Conservation (phyloP, 805 yeast species). For the Yarrowia sp. region DNA sequence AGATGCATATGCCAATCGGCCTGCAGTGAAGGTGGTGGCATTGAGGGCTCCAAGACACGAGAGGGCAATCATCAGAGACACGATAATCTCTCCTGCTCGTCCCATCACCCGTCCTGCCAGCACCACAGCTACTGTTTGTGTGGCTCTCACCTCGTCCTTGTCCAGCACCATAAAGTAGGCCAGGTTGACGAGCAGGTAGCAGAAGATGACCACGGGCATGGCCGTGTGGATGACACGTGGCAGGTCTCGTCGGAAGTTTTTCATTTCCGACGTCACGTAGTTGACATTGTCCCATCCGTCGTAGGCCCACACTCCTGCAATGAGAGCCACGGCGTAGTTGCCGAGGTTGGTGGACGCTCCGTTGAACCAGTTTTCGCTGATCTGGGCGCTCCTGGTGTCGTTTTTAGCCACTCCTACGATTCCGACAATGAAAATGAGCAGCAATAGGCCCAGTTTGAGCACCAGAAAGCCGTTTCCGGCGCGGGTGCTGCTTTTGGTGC, state of each 20-base stretch:
- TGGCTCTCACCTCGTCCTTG: constrained; percentile 45
- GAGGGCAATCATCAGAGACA: constrained; percentile 39
- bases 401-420: constrained; percentile 27
- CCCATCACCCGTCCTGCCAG: constrained; percentile 38
- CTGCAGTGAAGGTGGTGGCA: constrained; percentile 40
- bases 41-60: constrained; percentile 44
- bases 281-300: constrained; percentile 48
- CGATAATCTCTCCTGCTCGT: constrained; percentile 33
- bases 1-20: constrained; percentile 39
- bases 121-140: constrained; percentile 40
- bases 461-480: constrained; percentile 38
- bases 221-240: constrained; percentile 42
- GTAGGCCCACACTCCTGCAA: constrained; percentile 45
- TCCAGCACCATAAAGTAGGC: constrained; percentile 69
- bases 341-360: constrained; percentile 36
- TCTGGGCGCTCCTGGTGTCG: constrained; percentile 3
- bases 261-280: constrained; percentile 43
- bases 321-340: constrained; percentile 40
- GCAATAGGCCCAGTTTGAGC: constrained; percentile 37
- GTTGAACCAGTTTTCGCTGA: constrained; percentile 18
- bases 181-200: constrained; percentile 39
- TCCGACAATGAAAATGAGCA: constrained; percentile 37
- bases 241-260: constrained; percentile 38
- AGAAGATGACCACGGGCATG: constrained; percentile 41
- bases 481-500: constrained; percentile 37